Evolutionary conservation across 495 filamentous ascomycete species (phyloP).

Genomic region (Xylaria bambusicola): DNA sequence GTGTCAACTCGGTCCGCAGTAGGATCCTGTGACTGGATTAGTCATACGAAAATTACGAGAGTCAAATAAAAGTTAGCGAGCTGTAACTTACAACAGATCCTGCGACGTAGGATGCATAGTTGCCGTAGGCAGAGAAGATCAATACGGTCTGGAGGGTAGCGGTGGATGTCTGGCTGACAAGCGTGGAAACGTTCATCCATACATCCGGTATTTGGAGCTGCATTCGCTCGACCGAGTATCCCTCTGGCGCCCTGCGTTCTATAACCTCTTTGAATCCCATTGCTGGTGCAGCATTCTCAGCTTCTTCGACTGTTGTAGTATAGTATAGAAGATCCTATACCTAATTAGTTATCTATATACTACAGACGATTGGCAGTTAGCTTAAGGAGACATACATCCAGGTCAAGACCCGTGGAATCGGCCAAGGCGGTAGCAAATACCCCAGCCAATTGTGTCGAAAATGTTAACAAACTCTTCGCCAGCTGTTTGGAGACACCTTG

Average conservation of each 20-base stretch:
- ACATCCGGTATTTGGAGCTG: not conserved
- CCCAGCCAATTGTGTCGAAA: not conserved
- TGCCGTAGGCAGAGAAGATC: not conserved
- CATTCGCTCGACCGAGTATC: not conserved
- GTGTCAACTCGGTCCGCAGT: not conserved
- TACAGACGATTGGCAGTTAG: too few relatives aligned
- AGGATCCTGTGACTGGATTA: not conserved
- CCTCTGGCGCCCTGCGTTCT: not conserved
- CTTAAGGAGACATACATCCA: not conserved
- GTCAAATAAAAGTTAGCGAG: not conserved
- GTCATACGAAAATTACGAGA: not conserved
- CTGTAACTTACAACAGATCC: not conserved
- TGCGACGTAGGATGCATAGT: not conserved
- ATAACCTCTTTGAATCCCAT: not conserved
- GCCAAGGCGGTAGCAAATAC: not conserved
- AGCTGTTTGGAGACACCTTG: not conserved
- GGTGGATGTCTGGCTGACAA: not conserved
- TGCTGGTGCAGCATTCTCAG: not conserved
- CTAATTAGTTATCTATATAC: not conserved
- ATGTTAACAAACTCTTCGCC: not conserved
- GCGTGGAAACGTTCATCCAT: not conserved
- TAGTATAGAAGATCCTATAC: constrained; percentile 3
- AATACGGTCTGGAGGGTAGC: not conserved
- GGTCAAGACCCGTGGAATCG: not conserved
- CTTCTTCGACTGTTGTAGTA: not conserved